phyloP scores from a whole-genome alignment of 2,329 filamentous ascomycete species.

The Fusarium aywerte region DNA sequence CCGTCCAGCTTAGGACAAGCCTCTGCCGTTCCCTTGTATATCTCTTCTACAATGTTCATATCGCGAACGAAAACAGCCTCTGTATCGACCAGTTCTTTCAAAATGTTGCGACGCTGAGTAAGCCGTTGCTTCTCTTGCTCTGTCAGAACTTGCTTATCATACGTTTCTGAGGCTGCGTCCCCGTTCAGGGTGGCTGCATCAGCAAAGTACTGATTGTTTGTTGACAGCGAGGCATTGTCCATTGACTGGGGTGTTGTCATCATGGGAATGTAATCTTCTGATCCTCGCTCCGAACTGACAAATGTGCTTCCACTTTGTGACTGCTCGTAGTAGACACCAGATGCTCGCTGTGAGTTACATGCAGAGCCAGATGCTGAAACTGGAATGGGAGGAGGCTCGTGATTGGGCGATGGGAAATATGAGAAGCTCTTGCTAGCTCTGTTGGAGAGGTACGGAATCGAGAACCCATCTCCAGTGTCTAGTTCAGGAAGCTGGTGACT shows the following conservation, averaged over 20 bases:
- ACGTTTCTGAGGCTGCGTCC: slow-evolving; percentile 48
- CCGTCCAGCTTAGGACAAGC: slow-evolving; percentile 81
- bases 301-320: slow-evolving; percentile 55
- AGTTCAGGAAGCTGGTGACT: slow-evolving; percentile 60
- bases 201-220: slow-evolving; percentile 54
- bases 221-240: slow-evolving; percentile 59
- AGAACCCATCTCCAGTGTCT: slow-evolving; percentile 63
- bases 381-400: slow-evolving; percentile 64
- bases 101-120: slow-evolving; percentile 81
- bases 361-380: slow-evolving; percentile 50
- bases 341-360: slow-evolving; percentile 57
- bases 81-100: slow-evolving; percentile 93
- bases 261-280: slow-evolving; percentile 57
- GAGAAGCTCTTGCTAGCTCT: slow-evolving; percentile 46
- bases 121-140: slow-evolving; percentile 76
- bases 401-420: slow-evolving; percentile 57
- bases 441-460: slow-evolving; percentile 58
- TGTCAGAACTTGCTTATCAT: slow-evolving; percentile 56
- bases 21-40: slow-evolving; percentile 93
- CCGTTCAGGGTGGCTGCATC: slow-evolving; percentile 54
- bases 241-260: slow-evolving; percentile 59
- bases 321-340: slow-evolving; percentile 54
- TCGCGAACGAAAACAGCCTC: slow-evolving; percentile 92
- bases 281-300: slow-evolving; percentile 57
- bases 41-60: slow-evolving; percentile 97